Evolutionary conservation across 768 basidiomycete genomes (phyloP).

Genomic region (Boletus rubescentipes): DNA sequence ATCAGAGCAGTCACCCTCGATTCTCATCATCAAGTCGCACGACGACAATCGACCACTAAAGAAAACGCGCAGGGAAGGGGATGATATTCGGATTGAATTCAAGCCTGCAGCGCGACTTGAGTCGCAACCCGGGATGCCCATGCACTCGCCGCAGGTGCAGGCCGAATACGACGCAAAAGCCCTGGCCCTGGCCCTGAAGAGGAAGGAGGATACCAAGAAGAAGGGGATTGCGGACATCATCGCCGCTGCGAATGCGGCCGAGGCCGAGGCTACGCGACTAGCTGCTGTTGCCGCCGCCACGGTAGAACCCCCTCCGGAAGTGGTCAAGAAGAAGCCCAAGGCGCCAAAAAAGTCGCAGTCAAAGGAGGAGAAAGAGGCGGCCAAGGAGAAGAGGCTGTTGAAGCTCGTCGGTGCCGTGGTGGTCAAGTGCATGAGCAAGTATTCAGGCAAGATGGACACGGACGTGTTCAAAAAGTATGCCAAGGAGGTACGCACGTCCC

Average conservation of each 20-base stretch:
- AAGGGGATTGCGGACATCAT: slow-evolving; percentile 41
- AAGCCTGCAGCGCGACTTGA: slow-evolving; percentile 3
- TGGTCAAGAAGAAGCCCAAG: slow-evolving; percentile 29
- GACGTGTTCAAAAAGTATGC: slow-evolving; percentile 94
- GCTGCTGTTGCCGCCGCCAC: slow-evolving; percentile 26
- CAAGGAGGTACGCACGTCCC: slow-evolving; percentile 67
- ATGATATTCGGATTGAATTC: slow-evolving; percentile 25
- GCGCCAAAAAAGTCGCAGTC: slow-evolving; percentile 41
- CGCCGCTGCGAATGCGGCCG: slow-evolving; percentile 38
- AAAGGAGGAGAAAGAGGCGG: slow-evolving; percentile 60
- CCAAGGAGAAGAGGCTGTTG: slow-evolving; percentile 78
- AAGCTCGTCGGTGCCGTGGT: slow-evolving; percentile 89
- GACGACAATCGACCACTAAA: slow-evolving; percentile 33
- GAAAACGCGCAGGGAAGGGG: slow-evolving; percentile 31
- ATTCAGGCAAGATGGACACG: slow-evolving; percentile 68
- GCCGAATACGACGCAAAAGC: no score
- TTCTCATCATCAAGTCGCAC: slow-evolving; percentile 22
- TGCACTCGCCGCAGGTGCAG: background rate
- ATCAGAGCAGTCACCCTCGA: slow-evolving; percentile 14
- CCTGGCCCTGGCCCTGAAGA: no score
- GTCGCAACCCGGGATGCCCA: background rate
- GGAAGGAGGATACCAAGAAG: background rate
- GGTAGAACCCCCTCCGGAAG: slow-evolving; percentile 12
- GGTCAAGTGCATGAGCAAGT: slow-evolving; percentile 91
- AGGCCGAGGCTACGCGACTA: slow-evolving; percentile 32